Base-by-base conservation (phyloP, 495 filamentous ascomycete genomes). In the Podospora tetraspora region DNA sequence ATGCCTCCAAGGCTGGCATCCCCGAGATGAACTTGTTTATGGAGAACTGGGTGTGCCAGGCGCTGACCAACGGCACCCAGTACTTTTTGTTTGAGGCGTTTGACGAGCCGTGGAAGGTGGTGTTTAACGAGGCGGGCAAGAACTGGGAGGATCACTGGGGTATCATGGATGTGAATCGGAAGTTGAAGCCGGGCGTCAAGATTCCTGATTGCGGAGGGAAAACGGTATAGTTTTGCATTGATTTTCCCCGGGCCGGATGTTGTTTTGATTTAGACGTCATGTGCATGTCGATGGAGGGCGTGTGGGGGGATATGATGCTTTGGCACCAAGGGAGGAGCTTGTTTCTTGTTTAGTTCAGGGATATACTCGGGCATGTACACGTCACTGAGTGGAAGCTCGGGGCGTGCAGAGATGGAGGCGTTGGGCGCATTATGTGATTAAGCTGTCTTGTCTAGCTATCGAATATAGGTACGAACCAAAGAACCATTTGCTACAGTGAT, bases 1-100 rank as follows among this genome's bases (percentile, higher is more conserved):
- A 82, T 22, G 91, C 89, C 0, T 84, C 88, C 10, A 87, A 96
- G 9, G 93, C 94, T 3, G 92, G 94, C 5, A 86, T 97, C 57
- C 74, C 85, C 11, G 85, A 96, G 78, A 85, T 97, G 88, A 98
- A 98, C 72, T 80, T 79, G 16, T 93, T 97, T 75, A 90, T 99
- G 91, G 79, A 86, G 7, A 87, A 87, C 64, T 99, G 91, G 86
- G 86, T 99, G 4, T 99, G 95, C 78, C 84, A 87, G 74, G 86
- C 90, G 32, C 76, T 97, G 74, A 79, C 80, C 37, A 93, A 94
- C 69, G 89, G 88, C 67, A 97, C 93, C 0, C 87, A 94, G 57
- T 99, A 97, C 76, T 97, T 97, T 75, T 97, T 94, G 95, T 97
- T 97, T 74, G 90, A 93, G 77, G 92, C 93, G 19, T 97, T 97